Percentiles rank a stretch among this genome's conserved stretches.
Evolutionary conservation across 257 asterid genomes (phyloP).

Genomic region (Anisodus tanguticus): DNA sequence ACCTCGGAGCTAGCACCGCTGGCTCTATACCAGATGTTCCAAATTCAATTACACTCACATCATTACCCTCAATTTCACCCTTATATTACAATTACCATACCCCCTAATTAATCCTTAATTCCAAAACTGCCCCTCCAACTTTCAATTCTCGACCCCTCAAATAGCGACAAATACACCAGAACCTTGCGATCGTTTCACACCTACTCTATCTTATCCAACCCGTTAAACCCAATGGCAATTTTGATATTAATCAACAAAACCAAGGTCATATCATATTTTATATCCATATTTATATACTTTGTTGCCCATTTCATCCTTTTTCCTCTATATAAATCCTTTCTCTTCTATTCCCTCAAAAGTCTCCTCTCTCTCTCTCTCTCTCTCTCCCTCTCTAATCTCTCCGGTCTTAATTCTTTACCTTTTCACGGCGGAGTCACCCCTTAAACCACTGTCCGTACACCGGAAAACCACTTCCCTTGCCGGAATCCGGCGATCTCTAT

Average conservation of each 20-base stretch:
- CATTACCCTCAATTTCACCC: background rate
- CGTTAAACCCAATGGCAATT: background rate
- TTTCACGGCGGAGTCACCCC: constrained; percentile 41
- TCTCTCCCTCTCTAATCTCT: constrained; percentile 13
- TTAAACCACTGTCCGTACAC: constrained; percentile 29
- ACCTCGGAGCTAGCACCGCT: constrained; percentile 28
- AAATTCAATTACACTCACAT: background rate
- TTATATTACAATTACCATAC: background rate
- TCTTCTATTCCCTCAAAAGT: background rate
- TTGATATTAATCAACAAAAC: background rate
- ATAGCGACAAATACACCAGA: background rate
- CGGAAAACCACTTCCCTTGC: constrained; percentile 36
- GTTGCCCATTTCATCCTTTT: background rate
- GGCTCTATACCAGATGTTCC: constrained; percentile 22
- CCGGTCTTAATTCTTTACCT: constrained; percentile 26
- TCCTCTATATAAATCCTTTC: background rate
- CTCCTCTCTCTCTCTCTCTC: background rate
- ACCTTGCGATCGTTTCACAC: background rate
- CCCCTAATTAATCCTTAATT: background rate
- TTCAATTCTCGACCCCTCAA: background rate
- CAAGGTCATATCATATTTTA: background rate
- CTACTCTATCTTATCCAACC: background rate
- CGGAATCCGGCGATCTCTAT: constrained; percentile 17
- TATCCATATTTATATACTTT: background rate
- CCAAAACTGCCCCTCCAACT: background rate